Conservation (phyloP, 257 asterid species). For the Capsicum pubescens region DNA sequence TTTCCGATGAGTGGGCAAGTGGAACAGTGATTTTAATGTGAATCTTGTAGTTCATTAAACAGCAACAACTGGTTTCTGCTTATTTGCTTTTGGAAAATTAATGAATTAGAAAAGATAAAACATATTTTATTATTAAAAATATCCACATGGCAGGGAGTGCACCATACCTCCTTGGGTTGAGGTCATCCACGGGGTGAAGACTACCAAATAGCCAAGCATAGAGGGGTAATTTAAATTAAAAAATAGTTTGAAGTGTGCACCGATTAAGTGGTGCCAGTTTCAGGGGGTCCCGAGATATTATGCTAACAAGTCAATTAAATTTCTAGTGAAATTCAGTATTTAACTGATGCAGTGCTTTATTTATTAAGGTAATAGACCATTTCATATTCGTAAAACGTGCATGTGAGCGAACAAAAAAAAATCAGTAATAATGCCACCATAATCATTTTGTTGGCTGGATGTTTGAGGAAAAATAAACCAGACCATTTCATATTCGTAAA, state of each 20-base stretch:
- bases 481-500: too few species aligned
- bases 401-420: constrained; percentile 5
- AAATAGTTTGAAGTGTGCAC: constrained; percentile 1
- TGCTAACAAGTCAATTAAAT: background rate
- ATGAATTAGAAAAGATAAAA: background rate
- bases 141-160: background rate
- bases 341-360: background rate
- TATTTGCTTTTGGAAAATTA: background rate
- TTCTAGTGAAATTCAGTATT: constrained; percentile 13
- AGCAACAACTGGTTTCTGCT: constrained; percentile 3
- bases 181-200: background rate
- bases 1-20: background rate
- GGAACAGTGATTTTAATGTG: background rate
- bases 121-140: background rate
- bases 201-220: background rate
- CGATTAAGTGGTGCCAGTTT: background rate
- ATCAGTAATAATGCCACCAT: background rate
- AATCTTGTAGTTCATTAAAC: background rate
- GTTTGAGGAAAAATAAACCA: background rate
- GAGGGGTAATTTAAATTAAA: background rate
- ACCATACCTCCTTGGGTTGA: constrained; percentile 12
- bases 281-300: background rate
- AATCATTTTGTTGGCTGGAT: background rate
- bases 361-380: background rate
- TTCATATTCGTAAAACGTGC: background rate